Evolutionary conservation across 805 yeast species (phyloP).

Genomic region (Yamadazyma kitorensis): DNA sequence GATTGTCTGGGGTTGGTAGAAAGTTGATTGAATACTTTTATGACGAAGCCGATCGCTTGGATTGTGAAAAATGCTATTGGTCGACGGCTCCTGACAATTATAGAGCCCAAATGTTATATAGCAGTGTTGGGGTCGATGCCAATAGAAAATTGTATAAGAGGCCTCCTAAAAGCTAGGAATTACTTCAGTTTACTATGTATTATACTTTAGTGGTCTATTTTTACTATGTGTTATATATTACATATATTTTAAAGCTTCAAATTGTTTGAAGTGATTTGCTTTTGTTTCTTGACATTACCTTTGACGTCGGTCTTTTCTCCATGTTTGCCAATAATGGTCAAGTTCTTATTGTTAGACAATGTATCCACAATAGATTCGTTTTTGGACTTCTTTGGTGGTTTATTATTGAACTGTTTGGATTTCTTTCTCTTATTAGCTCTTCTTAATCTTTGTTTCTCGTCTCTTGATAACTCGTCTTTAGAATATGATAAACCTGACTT

Average conservation of each 20-base stretch:
- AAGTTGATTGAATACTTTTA: conserved; percentile 48
- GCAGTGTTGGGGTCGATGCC: conserved; percentile 45
- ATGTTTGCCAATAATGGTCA: conserved; percentile 71
- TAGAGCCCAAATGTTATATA: conserved; percentile 54
- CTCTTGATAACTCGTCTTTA: conserved; percentile 76
- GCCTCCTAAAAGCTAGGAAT: no score
- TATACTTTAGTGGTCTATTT: no score
- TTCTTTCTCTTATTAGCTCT: conserved; percentile 82
- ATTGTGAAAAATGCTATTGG: conserved; percentile 48
- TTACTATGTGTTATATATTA: not conserved
- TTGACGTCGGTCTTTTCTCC: conserved; percentile 73
- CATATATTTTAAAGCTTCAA: conserved; percentile 9
- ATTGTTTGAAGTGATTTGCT: conserved; percentile 9
- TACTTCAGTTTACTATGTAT: no score
- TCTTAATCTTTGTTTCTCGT: conserved; percentile 83
- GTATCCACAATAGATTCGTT: conserved; percentile 67
- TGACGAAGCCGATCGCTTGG: conserved; percentile 42
- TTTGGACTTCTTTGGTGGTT: conserved; percentile 35
- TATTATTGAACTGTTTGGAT: conserved; percentile 49
- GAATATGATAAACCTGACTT: conserved; percentile 79
- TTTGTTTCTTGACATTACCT: conserved; percentile 59
- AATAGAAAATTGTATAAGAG: conserved; percentile 34
- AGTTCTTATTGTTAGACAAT: conserved; percentile 66
- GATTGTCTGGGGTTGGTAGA: conserved; percentile 49
- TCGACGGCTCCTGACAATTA: conserved; percentile 51